These are phyloP conservation scores for Parietaria judaica DNA, from an alignment of 306 rosid genomes.

Conservation along the genomic window DNA sequence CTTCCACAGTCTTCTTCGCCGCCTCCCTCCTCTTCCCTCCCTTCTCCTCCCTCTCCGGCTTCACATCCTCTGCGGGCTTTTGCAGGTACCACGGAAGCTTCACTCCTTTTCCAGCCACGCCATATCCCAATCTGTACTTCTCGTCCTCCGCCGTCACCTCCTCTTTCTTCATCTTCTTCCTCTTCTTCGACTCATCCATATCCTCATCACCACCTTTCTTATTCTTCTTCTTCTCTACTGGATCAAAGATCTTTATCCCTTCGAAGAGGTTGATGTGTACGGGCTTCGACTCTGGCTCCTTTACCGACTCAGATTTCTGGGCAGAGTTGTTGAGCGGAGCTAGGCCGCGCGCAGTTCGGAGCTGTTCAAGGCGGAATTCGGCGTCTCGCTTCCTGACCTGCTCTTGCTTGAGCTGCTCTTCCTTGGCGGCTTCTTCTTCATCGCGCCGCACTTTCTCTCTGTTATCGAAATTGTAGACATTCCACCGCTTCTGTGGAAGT, in stretches of 20 bases:
- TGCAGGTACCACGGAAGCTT: conserved; percentile 85
- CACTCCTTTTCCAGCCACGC: conserved; percentile 79
- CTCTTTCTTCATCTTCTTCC: conserved; percentile 65
- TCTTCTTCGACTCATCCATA: conserved; percentile 41
- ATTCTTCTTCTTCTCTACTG: conserved; percentile 30
- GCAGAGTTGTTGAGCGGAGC: conserved; percentile 31
- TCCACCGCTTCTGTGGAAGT: conserved; percentile 96
- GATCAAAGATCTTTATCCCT: conserved; percentile 78
- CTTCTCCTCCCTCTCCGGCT: conserved; percentile 7
- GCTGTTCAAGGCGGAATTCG: conserved; percentile 66
- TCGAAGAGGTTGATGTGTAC: conserved; percentile 78
- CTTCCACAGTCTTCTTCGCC: conserved; percentile 60
- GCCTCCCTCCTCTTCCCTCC: conserved; percentile 36
- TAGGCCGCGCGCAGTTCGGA: conserved; percentile 55
- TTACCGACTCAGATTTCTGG: conserved; percentile 2
- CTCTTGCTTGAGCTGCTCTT: conserved; percentile 83
- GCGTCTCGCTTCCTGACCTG: conserved; percentile 60
- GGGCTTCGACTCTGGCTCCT: conserved; percentile 24
- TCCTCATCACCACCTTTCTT: conserved; percentile 13
- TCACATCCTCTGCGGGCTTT: conserved; percentile 25
- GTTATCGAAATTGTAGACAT: conserved; percentile 80
- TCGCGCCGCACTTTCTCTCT: conserved; percentile 79
- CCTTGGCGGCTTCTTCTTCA: conserved; percentile 86
- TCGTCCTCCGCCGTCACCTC: conserved; percentile 74
- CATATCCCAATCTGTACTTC: conserved; percentile 77